These are phyloP conservation scores for Psilocybe sp. DNA, from an alignment of 768 basidiomycete species.

Conservation along the genomic window DNA sequence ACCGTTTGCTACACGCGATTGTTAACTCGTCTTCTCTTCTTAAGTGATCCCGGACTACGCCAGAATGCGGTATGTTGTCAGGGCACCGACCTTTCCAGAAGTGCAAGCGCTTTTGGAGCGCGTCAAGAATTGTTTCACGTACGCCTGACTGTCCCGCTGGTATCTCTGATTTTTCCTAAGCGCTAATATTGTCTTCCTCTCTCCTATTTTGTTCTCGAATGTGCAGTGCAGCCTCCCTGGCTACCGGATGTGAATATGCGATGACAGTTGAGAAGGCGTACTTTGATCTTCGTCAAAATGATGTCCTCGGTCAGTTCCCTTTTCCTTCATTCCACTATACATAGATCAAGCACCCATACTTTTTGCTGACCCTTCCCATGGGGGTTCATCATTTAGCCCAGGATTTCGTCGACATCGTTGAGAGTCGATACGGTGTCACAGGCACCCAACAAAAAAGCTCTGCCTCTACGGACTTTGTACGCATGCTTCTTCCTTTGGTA, in stretches of 20 bases:
- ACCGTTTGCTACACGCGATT: neutral
- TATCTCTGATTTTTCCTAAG: neutral
- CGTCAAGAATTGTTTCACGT: slow-evolving; percentile 73
- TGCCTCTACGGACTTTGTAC: slow-evolving; percentile 79
- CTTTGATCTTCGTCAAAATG: slow-evolving; percentile 59
- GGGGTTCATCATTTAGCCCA: slow-evolving; percentile 35
- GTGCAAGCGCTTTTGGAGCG: slow-evolving; percentile 53
- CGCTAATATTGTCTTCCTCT: neutral
- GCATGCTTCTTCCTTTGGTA: slow-evolving; percentile 20
- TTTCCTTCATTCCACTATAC: slow-evolving; percentile 1
- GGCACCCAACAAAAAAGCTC: slow-evolving; percentile 30
- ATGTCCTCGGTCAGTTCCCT: slow-evolving; percentile 42
- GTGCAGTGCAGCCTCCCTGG: slow-evolving; percentile 61
- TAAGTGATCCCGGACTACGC: slow-evolving; percentile 84
- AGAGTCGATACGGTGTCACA: slow-evolving; percentile 40
- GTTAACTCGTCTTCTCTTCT: slow-evolving; percentile 1
- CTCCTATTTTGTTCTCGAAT: slow-evolving; percentile 5
- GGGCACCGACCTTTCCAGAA: slow-evolving; percentile 63
- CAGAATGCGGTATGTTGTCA: slow-evolving; percentile 67
- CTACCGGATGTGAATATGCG: slow-evolving; percentile 55
- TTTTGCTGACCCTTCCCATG: neutral
- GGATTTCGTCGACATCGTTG: slow-evolving; percentile 47
- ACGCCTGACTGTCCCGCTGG: slow-evolving; percentile 19
- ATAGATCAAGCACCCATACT: neutral
- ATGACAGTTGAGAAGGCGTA: slow-evolving; percentile 40